phyloP scores from a whole-genome alignment of 2,329 filamentous ascomycete genomes.

The Colletotrichum endophyticum region DNA sequence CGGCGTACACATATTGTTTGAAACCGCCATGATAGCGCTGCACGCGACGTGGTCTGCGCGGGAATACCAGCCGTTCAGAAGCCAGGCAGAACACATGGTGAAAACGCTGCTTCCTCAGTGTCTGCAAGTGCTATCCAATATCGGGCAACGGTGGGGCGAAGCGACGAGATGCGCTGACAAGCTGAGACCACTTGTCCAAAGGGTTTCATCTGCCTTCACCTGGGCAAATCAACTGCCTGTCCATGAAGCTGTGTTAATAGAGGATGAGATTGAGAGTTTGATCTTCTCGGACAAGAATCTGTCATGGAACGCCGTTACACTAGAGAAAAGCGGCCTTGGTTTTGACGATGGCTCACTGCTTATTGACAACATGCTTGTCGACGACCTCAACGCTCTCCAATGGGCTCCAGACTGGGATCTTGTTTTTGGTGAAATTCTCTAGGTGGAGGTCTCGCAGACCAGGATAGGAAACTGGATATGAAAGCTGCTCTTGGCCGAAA shows the following conservation, averaged over 20 bases:
- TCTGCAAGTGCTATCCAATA: not conserved
- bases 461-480: no score
- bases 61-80: accelerated
- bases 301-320: not conserved
- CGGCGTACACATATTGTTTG: not conserved
- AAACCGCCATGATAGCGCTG: not conserved
- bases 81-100: not conserved
- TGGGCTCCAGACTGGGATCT: not conserved
- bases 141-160: not conserved
- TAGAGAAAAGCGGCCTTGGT: not conserved
- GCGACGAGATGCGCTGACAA: not conserved
- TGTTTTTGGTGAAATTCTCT: not conserved
- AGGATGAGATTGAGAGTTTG: not conserved
- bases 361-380: not conserved
- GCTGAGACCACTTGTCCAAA: not conserved
- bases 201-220: not conserved
- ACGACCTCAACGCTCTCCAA: not conserved
- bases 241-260: not conserved
- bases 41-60: not conserved
- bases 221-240: not conserved
- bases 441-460: no score
- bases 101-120: not conserved
- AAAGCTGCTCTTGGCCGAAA: no score
- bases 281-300: not conserved
- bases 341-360: not conserved